These are phyloP conservation scores for Penicillium sclerotiorum DNA, from an alignment of 2,329 filamentous ascomycete genomes.

Conservation along the genomic window DNA sequence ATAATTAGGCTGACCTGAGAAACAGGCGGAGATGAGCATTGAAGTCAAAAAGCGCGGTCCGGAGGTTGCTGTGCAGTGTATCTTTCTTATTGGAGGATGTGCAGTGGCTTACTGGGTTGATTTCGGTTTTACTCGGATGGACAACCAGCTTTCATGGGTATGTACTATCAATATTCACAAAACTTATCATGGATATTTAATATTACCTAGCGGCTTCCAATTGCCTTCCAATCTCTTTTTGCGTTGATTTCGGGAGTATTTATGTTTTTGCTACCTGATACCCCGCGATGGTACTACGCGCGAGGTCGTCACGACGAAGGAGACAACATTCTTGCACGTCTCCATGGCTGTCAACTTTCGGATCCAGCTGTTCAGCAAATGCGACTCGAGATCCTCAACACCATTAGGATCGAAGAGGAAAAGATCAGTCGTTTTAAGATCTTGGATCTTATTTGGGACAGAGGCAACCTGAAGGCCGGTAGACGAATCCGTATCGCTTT, in stretches of 20 bases:
- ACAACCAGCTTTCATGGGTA: constrained; percentile 30
- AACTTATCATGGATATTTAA: background rate
- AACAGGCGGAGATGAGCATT: constrained; percentile 20
- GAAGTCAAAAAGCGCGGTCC: constrained; percentile 29
- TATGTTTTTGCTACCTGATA: constrained; percentile 32
- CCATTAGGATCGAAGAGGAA: constrained; percentile 8
- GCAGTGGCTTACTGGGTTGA: constrained; percentile 30
- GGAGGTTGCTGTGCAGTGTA: constrained; percentile 27
- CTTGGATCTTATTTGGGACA: constrained; percentile 33
- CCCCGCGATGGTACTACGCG: constrained; percentile 38
- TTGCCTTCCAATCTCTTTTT: constrained; percentile 36
- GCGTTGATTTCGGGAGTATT: constrained; percentile 29
- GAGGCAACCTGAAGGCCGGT: constrained; percentile 38
- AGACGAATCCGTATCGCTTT: constrained; percentile 42
- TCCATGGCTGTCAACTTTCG: constrained; percentile 6
- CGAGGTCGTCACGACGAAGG: constrained; percentile 4
- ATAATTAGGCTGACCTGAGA: too few relatives aligned
- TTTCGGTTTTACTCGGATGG: constrained; percentile 16
- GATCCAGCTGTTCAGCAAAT: background rate
- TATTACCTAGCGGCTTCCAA: constrained; percentile 33
- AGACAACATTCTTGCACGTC: constrained; percentile 8
- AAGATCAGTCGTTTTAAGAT: background rate
- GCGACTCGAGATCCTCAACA: background rate
- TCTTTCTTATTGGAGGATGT: constrained; percentile 26
- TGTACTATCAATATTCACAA: too few relatives aligned